Conservation (phyloP, 805 yeast species). For the Saccharomycopsis synnaedendra region DNA sequence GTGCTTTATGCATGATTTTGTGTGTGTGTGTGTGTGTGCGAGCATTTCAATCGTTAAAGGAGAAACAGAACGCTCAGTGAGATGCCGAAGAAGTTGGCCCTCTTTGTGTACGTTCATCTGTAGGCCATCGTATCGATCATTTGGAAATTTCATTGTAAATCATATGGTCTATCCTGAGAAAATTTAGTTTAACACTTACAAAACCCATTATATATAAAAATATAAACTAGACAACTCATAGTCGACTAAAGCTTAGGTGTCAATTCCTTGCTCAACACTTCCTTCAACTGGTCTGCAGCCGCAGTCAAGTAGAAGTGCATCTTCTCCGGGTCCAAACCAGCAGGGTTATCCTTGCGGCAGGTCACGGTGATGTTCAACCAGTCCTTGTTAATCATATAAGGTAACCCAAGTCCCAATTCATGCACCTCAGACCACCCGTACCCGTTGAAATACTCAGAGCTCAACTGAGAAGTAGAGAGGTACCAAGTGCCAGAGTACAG, state of each 20-base stretch:
- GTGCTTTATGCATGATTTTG: too few species aligned
- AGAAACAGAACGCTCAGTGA: too few species aligned
- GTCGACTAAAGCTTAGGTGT: slow-evolving; percentile 4
- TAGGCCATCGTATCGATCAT: too few species aligned
- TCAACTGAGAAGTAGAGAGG: slow-evolving; percentile 79
- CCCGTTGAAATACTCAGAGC: slow-evolving; percentile 75
- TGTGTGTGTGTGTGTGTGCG: too few species aligned
- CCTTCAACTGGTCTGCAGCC: slow-evolving; percentile 74
- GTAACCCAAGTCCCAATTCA: slow-evolving; percentile 88
- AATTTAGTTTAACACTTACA: too few species aligned
- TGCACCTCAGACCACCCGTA: slow-evolving; percentile 96
- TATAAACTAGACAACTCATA: background rate
- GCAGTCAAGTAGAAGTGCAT: slow-evolving; percentile 59
- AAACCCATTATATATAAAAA: background rate
- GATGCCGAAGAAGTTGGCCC: too few species aligned
- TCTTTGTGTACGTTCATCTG: too few species aligned
- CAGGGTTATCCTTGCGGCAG: slow-evolving; percentile 50
- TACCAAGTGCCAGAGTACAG: slow-evolving; percentile 76
- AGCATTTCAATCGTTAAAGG: too few species aligned
- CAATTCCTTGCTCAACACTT: slow-evolving; percentile 30
- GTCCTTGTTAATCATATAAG: slow-evolving; percentile 82
- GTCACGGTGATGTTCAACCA: slow-evolving; percentile 81
- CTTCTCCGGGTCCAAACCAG: slow-evolving; percentile 42
- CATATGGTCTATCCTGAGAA: too few species aligned
- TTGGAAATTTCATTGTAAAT: too few species aligned